Base-by-base conservation (phyloP, 2,329 filamentous ascomycete genomes). In the Simplicillium aogashimaense region DNA sequence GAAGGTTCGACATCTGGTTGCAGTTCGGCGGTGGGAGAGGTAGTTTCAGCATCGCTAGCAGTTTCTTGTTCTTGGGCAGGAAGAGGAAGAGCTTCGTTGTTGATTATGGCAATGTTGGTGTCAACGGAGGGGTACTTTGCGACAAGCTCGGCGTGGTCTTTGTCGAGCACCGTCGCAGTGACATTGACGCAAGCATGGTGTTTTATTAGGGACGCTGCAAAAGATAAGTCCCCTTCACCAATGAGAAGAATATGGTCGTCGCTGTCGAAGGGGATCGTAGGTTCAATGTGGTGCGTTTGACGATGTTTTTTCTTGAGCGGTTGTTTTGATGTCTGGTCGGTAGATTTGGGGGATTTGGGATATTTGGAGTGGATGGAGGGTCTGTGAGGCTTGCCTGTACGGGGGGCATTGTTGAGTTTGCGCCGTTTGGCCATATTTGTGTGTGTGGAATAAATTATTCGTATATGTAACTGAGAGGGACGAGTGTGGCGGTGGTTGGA, bases 181-280 rank as follows among this genome's bases (percentile, higher is more conserved):
- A 90, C 58, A 52, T 79, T 68, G 44, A 65, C 70, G 64, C 79
- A 86, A 48, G 67, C 70, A 61, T 87, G 82, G 52, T 82, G 69
- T 39, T 70, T 60, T 39, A 82, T 68, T 2, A 90, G 69, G 2
- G 77, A 80, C 20, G 73, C 72, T 11, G 84, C 75, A 57, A 88
- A 90, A 56, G 82, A 87, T 54, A 92, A 76, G 60, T 94, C 86
- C 48, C 78, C 86, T 56, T 92, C 86, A 52, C 86, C 86, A 38
- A 90, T 64, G 3, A 90, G 74, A 7, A 92, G 76, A 46, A 90
- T 86, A 50, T 72, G 65, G 48, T 88, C 77, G 50, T 73, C 63
- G 31, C 73, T 64, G 17, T 69, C 59, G 59, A 90, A 89, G 13
- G 85, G 85, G 16, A 89, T 78, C 4, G 66, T 74, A 17, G 70